A percentile compares a stretch with the other conserved stretches of the same genome.
phyloP scores from a whole-genome alignment of 768 basidiomycete species.

The Mycena capillaripes region DNA sequence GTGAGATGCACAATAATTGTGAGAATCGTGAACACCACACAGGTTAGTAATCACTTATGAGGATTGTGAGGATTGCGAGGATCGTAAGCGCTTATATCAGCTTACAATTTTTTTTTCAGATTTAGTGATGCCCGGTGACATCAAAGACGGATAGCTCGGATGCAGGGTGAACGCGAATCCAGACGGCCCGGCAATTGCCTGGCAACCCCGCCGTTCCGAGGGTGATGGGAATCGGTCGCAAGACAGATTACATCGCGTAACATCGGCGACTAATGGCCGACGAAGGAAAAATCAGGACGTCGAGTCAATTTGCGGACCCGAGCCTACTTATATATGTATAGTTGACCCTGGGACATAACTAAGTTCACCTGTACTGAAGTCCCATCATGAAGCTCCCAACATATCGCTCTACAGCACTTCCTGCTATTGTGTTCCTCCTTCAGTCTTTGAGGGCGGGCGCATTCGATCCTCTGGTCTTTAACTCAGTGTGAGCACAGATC shows the following conservation, averaged over 20 bases:
- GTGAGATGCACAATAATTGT: slow-evolving; percentile 1
- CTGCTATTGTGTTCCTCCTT: slow-evolving; percentile 25
- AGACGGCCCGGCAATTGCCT: no score
- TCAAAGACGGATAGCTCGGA: no score
- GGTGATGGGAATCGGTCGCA: no score
- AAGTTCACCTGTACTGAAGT: slow-evolving; percentile 15
- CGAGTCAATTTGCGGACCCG: slow-evolving; percentile 23
- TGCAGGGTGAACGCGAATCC: no score
- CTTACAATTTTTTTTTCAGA: no score
- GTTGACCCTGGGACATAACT: slow-evolving; percentile 6
- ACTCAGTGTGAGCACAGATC: slow-evolving; percentile 24
- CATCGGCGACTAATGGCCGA: slow-evolving; percentile 15
- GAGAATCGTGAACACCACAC: background rate
- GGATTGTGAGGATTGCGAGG: background rate
- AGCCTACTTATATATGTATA: slow-evolving; percentile 12
- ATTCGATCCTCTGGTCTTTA: slow-evolving; percentile 26
- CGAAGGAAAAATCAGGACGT: slow-evolving; percentile 18
- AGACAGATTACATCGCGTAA: slow-evolving; percentile 13
- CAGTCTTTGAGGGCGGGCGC: slow-evolving; percentile 21
- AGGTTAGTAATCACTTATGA: background rate
- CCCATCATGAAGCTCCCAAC: slow-evolving; percentile 21
- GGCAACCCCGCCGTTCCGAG: no score
- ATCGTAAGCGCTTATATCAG: no score
- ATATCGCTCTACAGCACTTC: slow-evolving; percentile 19
- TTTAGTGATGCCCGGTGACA: no score